Conservation (phyloP, 2,329 filamentous ascomycete species). For the Fusarium sp. region DNA sequence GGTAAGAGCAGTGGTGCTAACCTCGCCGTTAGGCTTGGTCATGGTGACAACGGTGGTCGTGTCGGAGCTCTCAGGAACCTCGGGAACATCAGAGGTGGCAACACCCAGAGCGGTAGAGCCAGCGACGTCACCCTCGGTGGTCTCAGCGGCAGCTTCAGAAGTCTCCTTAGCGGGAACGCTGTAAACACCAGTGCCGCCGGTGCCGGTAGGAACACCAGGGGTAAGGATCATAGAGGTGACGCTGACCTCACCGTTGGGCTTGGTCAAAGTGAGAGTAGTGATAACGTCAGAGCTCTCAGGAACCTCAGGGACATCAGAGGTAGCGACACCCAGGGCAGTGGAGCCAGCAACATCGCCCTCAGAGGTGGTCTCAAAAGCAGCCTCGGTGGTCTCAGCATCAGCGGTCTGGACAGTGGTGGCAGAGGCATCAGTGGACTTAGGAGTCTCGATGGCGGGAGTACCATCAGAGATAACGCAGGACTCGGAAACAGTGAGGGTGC, state of each 20-base stretch:
- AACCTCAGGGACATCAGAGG: slow-evolving; percentile 20
- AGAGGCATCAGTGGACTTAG: slow-evolving; percentile 32
- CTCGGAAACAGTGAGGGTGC: slow-evolving; percentile 46
- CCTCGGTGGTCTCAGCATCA: slow-evolving; percentile 25
- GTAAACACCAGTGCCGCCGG: slow-evolving; percentile 19
- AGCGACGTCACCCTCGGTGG: slow-evolving; percentile 26
- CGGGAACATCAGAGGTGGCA: slow-evolving; percentile 32
- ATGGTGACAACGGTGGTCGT: slow-evolving; percentile 34
- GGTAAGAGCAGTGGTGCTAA: slow-evolving; percentile 27
- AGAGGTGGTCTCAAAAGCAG: slow-evolving; percentile 14
- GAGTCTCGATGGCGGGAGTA: slow-evolving; percentile 38
- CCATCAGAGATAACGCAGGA: slow-evolving; percentile 44
- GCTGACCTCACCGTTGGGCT: slow-evolving; percentile 33
- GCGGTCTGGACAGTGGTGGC: slow-evolving; percentile 25
- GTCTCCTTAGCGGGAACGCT: slow-evolving; percentile 41
- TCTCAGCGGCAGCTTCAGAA: slow-evolving; percentile 23
- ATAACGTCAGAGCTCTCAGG: slow-evolving; percentile 19
- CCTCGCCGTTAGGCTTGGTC: slow-evolving; percentile 37
- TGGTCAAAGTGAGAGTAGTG: slow-evolving; percentile 37
- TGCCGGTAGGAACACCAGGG: slow-evolving; percentile 22
- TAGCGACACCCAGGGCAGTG: slow-evolving; percentile 31
- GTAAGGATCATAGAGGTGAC: slow-evolving; percentile 30
- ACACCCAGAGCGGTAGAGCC: slow-evolving; percentile 24
- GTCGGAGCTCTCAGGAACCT: slow-evolving; percentile 10
- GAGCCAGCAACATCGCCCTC: slow-evolving; percentile 23